Base-by-base conservation (phyloP, 1,284 basidiomycete genomes). In the Melanopsichium pennsylvanicum region DNA sequence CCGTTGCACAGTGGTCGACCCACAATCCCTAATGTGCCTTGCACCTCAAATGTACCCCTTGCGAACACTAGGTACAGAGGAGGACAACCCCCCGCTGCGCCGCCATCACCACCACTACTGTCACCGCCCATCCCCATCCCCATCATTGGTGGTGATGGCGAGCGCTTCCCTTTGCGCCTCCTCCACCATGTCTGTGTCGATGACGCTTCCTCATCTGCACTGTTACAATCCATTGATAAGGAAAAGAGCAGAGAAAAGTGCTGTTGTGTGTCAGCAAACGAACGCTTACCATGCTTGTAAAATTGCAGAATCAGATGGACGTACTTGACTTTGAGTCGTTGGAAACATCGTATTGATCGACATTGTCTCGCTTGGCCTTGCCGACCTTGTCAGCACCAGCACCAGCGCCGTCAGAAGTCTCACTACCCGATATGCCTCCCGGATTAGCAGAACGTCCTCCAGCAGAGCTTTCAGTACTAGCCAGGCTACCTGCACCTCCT, bases 11-110 rank as follows among this genome's bases (percentile, higher is more conserved):
- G 57, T 0, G 63, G 63, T 6, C 29, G 23, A 4, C 63, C 63
- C 25, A 67, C 63, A n/a, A 67, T 50, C 22, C 63, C 63, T 10
- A 67, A 35, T 0, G 63, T 67, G n/a, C 52, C 57, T 48, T 67
- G 63, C 2, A 67, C 16, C 25, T 67, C 63, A 15, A 40, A 37
- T 3, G 63, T 60, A 2, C 63, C 63, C 4, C 63, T 57, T 2
- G 63, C 63, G 11, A 51, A 67, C 46, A 67, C 55, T 16, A 67
- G 57, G n/a, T 67, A 40, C 11, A 67, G 41, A 0, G 57, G 47
- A 3, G 63, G 52, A 40, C 63, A 67, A 12, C 35, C 63, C 5
- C 34, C 33, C 19, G 34, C 45, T 12, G 25, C 45, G 13, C 16
- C 25, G 13, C 41, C 50, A 15, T 34, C 43, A 19, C 21, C 21